A percentile compares a stretch with the other conserved stretches of the same genome.
phyloP scores from a whole-genome alignment of 2,329 filamentous ascomycete genomes.

The Diaporthe aspalathi region DNA sequence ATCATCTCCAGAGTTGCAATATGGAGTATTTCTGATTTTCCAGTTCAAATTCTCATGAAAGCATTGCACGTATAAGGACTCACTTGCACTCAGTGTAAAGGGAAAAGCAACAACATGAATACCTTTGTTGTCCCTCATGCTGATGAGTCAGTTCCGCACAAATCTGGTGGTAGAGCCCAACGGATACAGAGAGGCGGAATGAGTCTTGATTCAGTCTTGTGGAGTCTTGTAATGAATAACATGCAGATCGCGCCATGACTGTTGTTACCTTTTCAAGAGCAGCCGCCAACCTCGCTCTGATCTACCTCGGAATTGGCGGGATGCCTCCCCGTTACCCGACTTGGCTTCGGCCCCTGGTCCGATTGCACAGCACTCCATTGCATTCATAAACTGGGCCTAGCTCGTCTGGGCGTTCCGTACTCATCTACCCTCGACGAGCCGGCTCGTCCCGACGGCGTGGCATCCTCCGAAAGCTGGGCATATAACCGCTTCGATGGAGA shows the following conservation, averaged over 20 bases:
- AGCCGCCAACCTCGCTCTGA: too few relatives aligned
- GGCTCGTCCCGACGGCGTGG: conserved; percentile 20
- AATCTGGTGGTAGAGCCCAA: not conserved
- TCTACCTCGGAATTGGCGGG: too few relatives aligned
- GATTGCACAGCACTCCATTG: not conserved
- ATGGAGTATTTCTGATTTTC: too few relatives aligned
- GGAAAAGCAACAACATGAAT: too few relatives aligned
- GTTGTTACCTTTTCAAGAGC: not conserved
- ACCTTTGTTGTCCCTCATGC: not conserved
- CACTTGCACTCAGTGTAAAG: too few relatives aligned
- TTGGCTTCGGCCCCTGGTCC: conserved; percentile 7
- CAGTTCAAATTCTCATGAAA: too few relatives aligned
- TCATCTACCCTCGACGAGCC: conserved; percentile 11
- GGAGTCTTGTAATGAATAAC: not conserved
- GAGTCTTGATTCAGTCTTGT: not conserved
- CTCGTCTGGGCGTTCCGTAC: not conserved
- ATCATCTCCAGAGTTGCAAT: too few relatives aligned
- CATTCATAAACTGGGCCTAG: not conserved
- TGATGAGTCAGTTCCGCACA: not conserved
- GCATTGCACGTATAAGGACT: too few relatives aligned
- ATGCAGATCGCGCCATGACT: not conserved
- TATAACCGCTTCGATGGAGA: not conserved
- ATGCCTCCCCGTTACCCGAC: conserved; percentile 1
- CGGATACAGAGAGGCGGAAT: not conserved
- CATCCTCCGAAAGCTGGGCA: conserved; percentile 10